These are phyloP conservation scores for Uronychia binucleata DNA, from an alignment of 73 alveolate species.

Conservation along the genomic window DNA sequence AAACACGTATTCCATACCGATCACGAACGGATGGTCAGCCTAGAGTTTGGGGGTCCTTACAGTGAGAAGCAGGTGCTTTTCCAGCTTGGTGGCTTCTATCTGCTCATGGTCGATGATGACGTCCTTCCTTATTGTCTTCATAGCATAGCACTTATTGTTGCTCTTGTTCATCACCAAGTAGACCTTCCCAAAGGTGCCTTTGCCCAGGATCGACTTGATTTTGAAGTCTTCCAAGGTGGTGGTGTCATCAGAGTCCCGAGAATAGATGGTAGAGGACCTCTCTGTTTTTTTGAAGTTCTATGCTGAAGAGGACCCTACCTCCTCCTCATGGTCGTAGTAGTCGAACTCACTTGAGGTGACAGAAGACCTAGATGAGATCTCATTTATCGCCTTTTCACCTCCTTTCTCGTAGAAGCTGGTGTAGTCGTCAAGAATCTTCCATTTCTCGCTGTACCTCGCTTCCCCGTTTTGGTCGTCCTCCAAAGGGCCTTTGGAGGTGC, in stretches of 20 bases:
- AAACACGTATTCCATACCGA: conserved; percentile 61
- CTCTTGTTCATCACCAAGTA: conserved; percentile 57
- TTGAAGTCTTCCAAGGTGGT: conserved; percentile 49
- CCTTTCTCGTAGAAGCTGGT: neutral
- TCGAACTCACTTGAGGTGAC: neutral
- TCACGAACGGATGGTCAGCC: conserved; percentile 61
- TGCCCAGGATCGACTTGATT: conserved; percentile 47
- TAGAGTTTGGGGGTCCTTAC: neutral
- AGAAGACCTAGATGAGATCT: neutral
- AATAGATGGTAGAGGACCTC: conserved; percentile 15
- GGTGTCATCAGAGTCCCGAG: conserved; percentile 11
- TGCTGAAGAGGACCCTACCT: neutral
- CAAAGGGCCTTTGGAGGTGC: neutral
- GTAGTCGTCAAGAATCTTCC: neutral
- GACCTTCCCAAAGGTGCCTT: conserved; percentile 76
- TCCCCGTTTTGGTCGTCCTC: conserved; percentile 7
- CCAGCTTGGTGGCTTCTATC: conserved; percentile 46
- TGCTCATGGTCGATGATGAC: conserved; percentile 66
- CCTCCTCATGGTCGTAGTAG: neutral
- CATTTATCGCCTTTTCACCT: neutral
- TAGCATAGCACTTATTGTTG: conserved; percentile 60
- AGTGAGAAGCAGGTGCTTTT: conserved; percentile 59
- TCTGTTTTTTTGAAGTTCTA: neutral
- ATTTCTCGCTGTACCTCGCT: conserved; percentile 1
- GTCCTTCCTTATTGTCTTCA: conserved; percentile 76